Conservation (phyloP, 2,329 filamentous ascomycete genomes). For the Phaeosphaeria sp. region DNA sequence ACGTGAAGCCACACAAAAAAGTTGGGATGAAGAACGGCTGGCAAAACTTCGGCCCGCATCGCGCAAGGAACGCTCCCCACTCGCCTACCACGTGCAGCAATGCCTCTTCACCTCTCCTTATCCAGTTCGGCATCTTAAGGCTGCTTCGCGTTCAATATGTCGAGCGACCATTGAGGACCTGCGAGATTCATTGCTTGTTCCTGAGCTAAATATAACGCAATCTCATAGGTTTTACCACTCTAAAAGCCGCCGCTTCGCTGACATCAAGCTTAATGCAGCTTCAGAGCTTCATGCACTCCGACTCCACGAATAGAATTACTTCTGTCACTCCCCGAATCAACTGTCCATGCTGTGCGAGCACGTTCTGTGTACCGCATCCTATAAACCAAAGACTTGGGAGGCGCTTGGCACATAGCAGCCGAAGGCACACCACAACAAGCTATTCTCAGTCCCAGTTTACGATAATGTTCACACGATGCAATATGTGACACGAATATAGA, state of each 20-base stretch:
- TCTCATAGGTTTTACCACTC: not conserved
- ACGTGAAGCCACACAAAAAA: not conserved
- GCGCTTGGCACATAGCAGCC: not conserved
- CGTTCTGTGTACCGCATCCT: not conserved
- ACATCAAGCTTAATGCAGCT: not conserved
- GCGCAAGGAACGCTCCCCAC: not conserved
- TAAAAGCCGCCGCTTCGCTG: not conserved
- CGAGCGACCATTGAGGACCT: not conserved
- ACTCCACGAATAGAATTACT: not conserved
- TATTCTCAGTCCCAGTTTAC: not conserved
- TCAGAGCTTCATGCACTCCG: not conserved
- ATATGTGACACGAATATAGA: not conserved
- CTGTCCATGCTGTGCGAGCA: not conserved
- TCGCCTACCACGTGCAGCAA: not conserved
- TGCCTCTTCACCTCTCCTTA: not conserved
- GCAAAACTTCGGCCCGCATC: not conserved
- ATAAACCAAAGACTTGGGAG: not conserved
- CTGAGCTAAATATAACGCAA: not conserved
- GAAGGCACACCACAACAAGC: not conserved
- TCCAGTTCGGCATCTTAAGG: not conserved
- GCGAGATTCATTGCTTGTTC: not conserved
- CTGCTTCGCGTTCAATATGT: not conserved
- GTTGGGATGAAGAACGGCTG: not conserved
- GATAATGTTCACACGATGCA: not conserved
- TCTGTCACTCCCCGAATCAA: not conserved